Evolutionary conservation across 2,329 filamentous ascomycete species (phyloP).

Genomic region (Huntiella moniliformis): DNA sequence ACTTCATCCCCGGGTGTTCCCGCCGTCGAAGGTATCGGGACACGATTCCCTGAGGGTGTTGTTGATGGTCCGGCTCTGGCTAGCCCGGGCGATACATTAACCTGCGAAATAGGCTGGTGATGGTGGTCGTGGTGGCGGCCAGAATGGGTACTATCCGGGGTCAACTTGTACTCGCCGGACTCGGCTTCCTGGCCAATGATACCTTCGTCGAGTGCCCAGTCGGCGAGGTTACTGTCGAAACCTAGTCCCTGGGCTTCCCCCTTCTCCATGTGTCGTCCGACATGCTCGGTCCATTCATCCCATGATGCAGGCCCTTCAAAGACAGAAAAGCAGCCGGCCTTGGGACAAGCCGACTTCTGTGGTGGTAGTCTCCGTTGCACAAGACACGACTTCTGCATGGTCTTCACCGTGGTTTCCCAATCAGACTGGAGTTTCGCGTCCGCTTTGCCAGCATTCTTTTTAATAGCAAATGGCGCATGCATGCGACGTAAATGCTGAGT

Average conservation of each 20-base stretch:
- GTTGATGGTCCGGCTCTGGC: neutral
- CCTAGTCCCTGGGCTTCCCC: constrained; percentile 38
- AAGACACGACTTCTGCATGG: constrained; percentile 58
- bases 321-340: constrained; percentile 47
- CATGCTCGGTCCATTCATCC: constrained; percentile 86
- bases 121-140: constrained; percentile 11
- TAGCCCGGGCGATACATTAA: too few relatives aligned
- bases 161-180: constrained; percentile 34
- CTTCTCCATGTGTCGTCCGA: constrained; percentile 75
- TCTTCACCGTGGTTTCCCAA: constrained; percentile 47
- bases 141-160: constrained; percentile 11
- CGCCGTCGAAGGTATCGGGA: neutral
- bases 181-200: constrained; percentile 40
- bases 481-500: constrained; percentile 87
- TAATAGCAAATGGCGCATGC: constrained; percentile 57
- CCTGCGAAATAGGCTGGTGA: constrained; percentile 9
- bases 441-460: constrained; percentile 35
- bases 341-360: constrained; percentile 49
- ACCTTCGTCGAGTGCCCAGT: constrained; percentile 44
- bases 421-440: constrained; percentile 41
- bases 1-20: neutral
- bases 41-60: neutral
- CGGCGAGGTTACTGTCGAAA: constrained; percentile 37
- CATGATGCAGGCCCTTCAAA: constrained; percentile 61
- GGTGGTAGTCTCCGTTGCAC: constrained; percentile 51